Evolutionary conservation across 2,329 filamentous ascomycete genomes (phyloP).

Genomic region (Pseudogymnoascus sp.): DNA sequence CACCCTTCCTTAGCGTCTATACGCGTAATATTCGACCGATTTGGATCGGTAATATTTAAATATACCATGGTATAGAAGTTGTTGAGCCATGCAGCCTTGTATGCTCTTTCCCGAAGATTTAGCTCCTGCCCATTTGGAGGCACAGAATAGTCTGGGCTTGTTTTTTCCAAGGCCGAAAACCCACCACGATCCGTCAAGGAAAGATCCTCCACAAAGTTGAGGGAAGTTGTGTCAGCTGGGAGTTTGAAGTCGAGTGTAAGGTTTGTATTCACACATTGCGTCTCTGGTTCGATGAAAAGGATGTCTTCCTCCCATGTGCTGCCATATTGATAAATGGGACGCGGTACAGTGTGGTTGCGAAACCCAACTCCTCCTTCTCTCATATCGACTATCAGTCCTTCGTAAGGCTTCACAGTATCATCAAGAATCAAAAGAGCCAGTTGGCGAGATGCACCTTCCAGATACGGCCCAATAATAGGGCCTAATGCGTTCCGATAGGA

Average conservation of each 20-base stretch:
- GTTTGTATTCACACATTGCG: conserved; percentile 37
- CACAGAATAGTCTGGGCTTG: conserved; percentile 28
- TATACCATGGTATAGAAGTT: conserved; percentile 35
- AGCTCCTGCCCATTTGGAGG: conserved; percentile 31
- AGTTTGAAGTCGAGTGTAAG: conserved; percentile 36
- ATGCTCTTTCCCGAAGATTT: conserved; percentile 32
- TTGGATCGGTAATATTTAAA: conserved; percentile 33
- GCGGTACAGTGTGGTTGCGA: conserved; percentile 37
- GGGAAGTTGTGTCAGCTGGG: conserved; percentile 10
- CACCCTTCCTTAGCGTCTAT: conserved; percentile 24
- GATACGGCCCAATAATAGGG: conserved; percentile 14
- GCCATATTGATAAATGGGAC: conserved; percentile 24
- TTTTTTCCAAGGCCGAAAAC: conserved; percentile 33
- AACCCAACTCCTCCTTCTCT: conserved; percentile 37
- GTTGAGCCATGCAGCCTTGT: conserved; percentile 36
- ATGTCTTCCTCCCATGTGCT: conserved; percentile 40
- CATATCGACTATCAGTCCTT: conserved; percentile 39
- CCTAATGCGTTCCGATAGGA: conserved; percentile 28
- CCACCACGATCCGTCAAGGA: conserved; percentile 37
- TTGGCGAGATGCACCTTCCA: conserved; percentile 25
- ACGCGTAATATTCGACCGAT: background rate
- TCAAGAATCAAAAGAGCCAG: conserved; percentile 17
- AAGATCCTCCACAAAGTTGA: conserved; percentile 19
- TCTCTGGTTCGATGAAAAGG: conserved; percentile 40
- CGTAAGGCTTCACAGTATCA: conserved; percentile 25